Conservation (phyloP, 1,139 yeast genomes). For the Oligophagozyma castellii region DNA sequence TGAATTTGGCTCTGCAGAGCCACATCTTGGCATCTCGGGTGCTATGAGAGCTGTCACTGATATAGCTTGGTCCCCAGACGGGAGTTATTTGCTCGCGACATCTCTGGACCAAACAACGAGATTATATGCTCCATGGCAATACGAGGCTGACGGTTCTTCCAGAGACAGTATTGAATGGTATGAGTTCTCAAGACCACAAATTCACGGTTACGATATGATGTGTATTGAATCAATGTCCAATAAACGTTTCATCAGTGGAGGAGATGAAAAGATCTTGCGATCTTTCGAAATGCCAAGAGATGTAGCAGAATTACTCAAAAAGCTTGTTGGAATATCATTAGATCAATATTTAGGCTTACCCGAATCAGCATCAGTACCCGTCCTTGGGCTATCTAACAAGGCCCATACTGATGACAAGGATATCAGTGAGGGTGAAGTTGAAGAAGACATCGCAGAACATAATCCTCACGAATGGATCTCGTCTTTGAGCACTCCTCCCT, state of each 20-base stretch:
- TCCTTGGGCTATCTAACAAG: constrained; percentile 85
- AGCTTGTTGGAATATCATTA: constrained; percentile 35
- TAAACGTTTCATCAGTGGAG: constrained; percentile 75
- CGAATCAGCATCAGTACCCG: constrained; percentile 84
- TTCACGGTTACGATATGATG: constrained; percentile 95
- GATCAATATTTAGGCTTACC: constrained; percentile 21
- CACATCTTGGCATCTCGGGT: constrained; percentile 60
- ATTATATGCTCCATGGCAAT: constrained; percentile 51
- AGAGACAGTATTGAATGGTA: constrained; percentile 43
- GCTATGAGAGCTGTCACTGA: constrained; percentile 66
- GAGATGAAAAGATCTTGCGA: constrained; percentile 87
- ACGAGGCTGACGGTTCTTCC: constrained; percentile 20
- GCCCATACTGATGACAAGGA: constrained; percentile 46
- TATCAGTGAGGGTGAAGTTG: constrained; percentile 30
- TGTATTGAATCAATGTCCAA: constrained; percentile 52
- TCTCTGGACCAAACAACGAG: constrained; percentile 90
- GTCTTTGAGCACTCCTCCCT: constrained; percentile 47
- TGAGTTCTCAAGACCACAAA: constrained; percentile 93
- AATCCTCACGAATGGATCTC: constrained; percentile 30
- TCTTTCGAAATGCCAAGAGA: constrained; percentile 84
- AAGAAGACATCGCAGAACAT: constrained; percentile 29
- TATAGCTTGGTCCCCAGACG: constrained; percentile 60
- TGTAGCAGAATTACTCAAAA: constrained; percentile 47
- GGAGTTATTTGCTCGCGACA: constrained; percentile 59
- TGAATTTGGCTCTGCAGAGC: constrained; percentile 33